Conservation (phyloP, 2,329 filamentous ascomycete species). For the Fusarium oxysporum region DNA sequence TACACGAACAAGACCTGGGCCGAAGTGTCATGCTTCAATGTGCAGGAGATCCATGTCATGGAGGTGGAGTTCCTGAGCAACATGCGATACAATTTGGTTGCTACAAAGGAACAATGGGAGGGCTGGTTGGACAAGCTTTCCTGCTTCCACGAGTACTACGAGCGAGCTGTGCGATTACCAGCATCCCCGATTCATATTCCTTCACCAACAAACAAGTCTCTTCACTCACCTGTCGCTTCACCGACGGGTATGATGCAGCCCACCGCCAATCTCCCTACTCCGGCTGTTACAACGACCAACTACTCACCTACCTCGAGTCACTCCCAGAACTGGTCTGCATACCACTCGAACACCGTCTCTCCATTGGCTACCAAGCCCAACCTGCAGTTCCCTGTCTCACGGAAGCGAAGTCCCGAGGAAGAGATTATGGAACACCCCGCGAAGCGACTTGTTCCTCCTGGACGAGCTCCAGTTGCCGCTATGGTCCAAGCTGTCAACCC, state of each 20-base stretch:
- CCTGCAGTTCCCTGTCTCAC: conserved; percentile 53
- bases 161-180: conserved; percentile 68
- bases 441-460: conserved; percentile 58
- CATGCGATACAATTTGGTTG: conserved; percentile 93
- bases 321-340: conserved; percentile 54
- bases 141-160: conserved; percentile 86
- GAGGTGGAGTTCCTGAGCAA: conserved; percentile 99
- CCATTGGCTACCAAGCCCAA: conserved; percentile 62
- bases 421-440: conserved; percentile 65
- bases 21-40: conserved; percentile 93
- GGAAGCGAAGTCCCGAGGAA: conserved; percentile 65
- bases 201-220: conserved; percentile 54
- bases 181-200: conserved; percentile 56
- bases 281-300: conserved; percentile 46
- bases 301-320: conserved; percentile 57
- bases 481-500: conserved; percentile 28
- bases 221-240: conserved; percentile 62
- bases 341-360: conserved; percentile 57
- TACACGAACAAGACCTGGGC: conserved; percentile 99
- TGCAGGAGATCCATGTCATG: conserved; percentile 98
- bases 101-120: conserved; percentile 87
- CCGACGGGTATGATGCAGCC: conserved; percentile 56
- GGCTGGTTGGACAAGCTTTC: conserved; percentile 87
- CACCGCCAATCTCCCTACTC: conserved; percentile 49
- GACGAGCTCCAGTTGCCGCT: conserved; percentile 32